Base-by-base conservation (phyloP, 495 filamentous ascomycete species). In the Neurospora sp. region DNA sequence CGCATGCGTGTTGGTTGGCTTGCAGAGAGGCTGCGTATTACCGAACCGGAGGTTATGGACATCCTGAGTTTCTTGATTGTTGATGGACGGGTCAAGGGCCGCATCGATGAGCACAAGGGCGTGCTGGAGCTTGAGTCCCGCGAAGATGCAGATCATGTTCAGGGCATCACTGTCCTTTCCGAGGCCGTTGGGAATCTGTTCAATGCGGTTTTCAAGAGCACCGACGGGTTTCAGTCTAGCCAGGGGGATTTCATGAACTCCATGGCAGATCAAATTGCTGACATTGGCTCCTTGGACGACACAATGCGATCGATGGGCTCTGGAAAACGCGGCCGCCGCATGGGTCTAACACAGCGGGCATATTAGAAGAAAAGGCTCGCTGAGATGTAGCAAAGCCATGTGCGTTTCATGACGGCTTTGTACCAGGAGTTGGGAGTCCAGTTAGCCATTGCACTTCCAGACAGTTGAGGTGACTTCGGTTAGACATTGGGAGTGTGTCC, bases 1-100 rank as follows among this genome's bases (percentile, higher is more conserved):
- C 91, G 94, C 38, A 98, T 99, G 87, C 90, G 89, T 37, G 84
- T 98, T 39, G 83, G 85, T 48, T 97, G 97, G 84, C 92, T 98
- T 75, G 93, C 93, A 37, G 90, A 91, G 73, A 89, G 92, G 76
- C 90, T 99, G 44, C 91, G 91, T 75, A 97, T 99, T 77, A 89
- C 91, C 6, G 87, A 92, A 20, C 80, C 87, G 3, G 96, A 99
- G 82, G 96, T 96, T 0, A 90, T 95, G 81, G 96, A 98, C 74
- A 98, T 99, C 71, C 82, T 98, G 18, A 91, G 94, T 72, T 97
- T 93, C 83, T 84, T 99, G 69, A 98, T 99, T 75, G 88, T 98
- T 69, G 94, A 96, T 79, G 89, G 92, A 77, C 92, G 92, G 76
- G 88, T 98, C 71, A 88, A 90, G 41, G 96, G 92, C 74, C 92